Conservation (phyloP, 2,329 filamentous ascomycete species). For the Aspergillus sp. region DNA sequence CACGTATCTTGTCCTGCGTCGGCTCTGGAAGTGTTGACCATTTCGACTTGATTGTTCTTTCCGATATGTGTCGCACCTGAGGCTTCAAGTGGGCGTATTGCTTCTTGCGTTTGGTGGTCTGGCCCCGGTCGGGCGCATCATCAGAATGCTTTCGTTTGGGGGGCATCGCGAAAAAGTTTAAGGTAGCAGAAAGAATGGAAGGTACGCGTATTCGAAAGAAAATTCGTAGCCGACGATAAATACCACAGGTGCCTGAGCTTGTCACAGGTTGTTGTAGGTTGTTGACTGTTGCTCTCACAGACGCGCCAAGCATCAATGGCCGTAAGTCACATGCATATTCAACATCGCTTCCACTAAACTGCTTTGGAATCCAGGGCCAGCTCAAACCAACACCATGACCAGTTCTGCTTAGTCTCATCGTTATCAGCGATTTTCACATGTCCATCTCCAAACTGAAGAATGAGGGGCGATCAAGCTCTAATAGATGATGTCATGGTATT, state of each 20-base stretch:
- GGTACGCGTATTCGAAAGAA: background rate
- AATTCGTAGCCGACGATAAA: background rate
- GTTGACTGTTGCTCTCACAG: background rate
- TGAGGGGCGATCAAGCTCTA: background rate
- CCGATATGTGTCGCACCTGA: conserved; percentile 41
- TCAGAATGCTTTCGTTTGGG: conserved; percentile 29
- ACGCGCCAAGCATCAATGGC: conserved; percentile 7
- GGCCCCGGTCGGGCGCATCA: conserved; percentile 19
- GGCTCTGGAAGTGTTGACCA: conserved; percentile 46
- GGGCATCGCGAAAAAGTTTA: conserved; percentile 16
- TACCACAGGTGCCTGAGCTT: background rate
- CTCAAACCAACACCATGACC: background rate
- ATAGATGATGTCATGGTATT: conserved; percentile 11
- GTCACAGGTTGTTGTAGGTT: background rate
- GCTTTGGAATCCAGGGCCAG: background rate
- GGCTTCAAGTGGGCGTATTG: conserved; percentile 42
- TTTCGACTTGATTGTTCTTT: conserved; percentile 47
- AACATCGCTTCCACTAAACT: conserved; percentile 7
- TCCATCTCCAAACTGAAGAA: background rate
- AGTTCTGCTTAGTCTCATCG: background rate
- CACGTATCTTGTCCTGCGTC: conserved; percentile 43
- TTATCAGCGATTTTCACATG: conserved; percentile 10
- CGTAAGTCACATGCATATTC: conserved; percentile 14
- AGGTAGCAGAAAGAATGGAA: background rate
- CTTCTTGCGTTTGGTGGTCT: conserved; percentile 22